Evolutionary conservation across 345 rosid species (phyloP), one percentile per base, ranked within the genome.

Genomic region (Lepidium sativum): DNA sequence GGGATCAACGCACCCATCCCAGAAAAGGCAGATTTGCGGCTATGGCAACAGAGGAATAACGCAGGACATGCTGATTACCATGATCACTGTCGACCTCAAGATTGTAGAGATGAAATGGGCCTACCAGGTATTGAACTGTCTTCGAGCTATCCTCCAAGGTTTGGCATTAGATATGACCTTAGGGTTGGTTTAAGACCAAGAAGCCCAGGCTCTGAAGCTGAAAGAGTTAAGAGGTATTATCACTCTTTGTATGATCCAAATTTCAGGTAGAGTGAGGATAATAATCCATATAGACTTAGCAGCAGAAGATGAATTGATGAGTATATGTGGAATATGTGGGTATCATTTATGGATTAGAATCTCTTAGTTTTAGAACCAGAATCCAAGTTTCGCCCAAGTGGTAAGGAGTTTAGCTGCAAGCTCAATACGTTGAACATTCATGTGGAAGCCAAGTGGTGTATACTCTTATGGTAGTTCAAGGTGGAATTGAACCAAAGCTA

Each of bases 1-100:
- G 99, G 99, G 52, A 60, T 91, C 48, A 94, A 94, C 67, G 95
- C 88, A 16, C 89, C 95, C 8, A 76, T 94, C 42, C 99, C 91
- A 27, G 81, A 77, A 75, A 80, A 81, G 45, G 91, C 97, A 14
- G 88, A 94, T 75, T 84, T 73, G 77, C 74, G 76, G 69, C 80
- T 60, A 20, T 94, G 99, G 99, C 43, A 72, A 35, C 31, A 66
- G 39, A 43, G 67, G 63, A 63, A 27, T 40, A 72, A 70, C 75
- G 75, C 85, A 74, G 73, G 69, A 54, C 67, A 72, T 63, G 34
- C 3, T 42, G 56, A 70, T 65, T 69, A 43, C 65, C 85, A 78
- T 32, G 80, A 73, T 63, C 75, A 84, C 63, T 57, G 57, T 77
- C 75, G 68, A 68, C 65, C 49, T 3, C 67, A 9, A 52, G 60